Conservation (phyloP, 805 yeast genomes). For the Peterozyma xylosa region DNA sequence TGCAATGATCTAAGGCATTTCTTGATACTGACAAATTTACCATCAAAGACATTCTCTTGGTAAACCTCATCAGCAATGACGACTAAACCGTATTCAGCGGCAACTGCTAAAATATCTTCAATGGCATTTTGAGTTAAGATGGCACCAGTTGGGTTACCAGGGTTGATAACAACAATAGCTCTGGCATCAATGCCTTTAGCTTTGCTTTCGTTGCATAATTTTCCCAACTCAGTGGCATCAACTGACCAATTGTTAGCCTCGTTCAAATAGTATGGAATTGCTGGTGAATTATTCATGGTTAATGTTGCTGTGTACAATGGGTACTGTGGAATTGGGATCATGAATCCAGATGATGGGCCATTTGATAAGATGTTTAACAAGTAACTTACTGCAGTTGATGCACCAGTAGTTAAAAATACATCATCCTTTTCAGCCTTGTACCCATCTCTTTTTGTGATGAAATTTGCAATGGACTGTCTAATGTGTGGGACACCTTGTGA, state of each 20-base stretch:
- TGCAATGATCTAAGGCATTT: constrained; percentile 66
- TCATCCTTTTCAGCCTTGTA: constrained; percentile 57
- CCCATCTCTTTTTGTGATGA: constrained; percentile 76
- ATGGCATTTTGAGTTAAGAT: constrained; percentile 61
- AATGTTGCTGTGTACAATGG: constrained; percentile 95
- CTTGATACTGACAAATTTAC: constrained; percentile 79
- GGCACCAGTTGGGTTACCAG: constrained; percentile 98
- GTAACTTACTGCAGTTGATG: constrained; percentile 87
- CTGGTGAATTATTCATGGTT: constrained; percentile 73
- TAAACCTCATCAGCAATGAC: constrained; percentile 97
- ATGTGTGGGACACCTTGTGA: constrained; percentile 80
- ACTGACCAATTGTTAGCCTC: constrained; percentile 84
- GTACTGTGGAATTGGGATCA: constrained; percentile 97
- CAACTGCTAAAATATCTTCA: constrained; percentile 63
- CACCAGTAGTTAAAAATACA: constrained; percentile 87
- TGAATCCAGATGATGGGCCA: constrained; percentile 65
- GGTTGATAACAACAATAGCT: constrained; percentile 88
- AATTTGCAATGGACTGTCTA: constrained; percentile 74
- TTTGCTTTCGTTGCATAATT: constrained; percentile 39
- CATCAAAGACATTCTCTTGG: constrained; percentile 83
- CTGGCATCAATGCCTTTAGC: constrained; percentile 55
- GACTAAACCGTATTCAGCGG: constrained; percentile 79
- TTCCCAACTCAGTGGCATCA: constrained; percentile 55
- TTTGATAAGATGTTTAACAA: constrained; percentile 63
- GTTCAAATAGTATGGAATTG: constrained; percentile 80